Evolutionary conservation across 2,329 filamentous ascomycete genomes (phyloP).

Genomic region (Elsinoe perseae): DNA sequence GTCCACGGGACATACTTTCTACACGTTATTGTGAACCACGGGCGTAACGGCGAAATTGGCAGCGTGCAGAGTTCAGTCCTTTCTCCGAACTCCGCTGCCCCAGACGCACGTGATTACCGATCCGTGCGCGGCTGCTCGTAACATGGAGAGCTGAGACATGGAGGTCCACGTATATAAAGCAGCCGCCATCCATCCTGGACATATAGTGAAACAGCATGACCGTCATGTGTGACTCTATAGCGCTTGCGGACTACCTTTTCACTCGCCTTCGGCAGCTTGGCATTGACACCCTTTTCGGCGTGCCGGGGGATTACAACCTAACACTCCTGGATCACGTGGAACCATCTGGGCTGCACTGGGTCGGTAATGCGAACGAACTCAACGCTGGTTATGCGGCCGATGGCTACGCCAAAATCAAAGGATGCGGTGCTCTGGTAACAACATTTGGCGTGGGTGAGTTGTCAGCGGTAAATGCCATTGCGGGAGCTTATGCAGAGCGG

Average conservation of each 20-base stretch:
- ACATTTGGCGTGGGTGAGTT: conserved; percentile 64
- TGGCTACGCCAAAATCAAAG: conserved; percentile 66
- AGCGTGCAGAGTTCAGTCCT: too few relatives aligned
- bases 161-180: too few relatives aligned
- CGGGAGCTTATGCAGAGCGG: conserved; percentile 65
- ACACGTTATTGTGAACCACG: too few relatives aligned
- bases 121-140: too few relatives aligned
- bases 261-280: conserved; percentile 37
- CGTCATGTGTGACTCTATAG: background rate
- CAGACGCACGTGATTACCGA: too few relatives aligned
- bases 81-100: too few relatives aligned
- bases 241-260: conserved; percentile 30
- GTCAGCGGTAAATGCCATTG: conserved; percentile 66
- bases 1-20: too few relatives aligned
- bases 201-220: background rate
- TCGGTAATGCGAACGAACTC: conserved; percentile 32
- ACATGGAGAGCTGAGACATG: too few relatives aligned
- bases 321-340: conserved; percentile 31
- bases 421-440: conserved; percentile 62
- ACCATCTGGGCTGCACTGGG: conserved; percentile 32
- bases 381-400: conserved; percentile 60
- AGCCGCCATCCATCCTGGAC: background rate
- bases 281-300: conserved; percentile 40
- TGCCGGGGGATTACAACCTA: conserved; percentile 38
- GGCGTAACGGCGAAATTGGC: too few relatives aligned